Base-by-base conservation (phyloP, 2,329 filamentous ascomycete species). In the Pseudocercospora pini-densiflorae region DNA sequence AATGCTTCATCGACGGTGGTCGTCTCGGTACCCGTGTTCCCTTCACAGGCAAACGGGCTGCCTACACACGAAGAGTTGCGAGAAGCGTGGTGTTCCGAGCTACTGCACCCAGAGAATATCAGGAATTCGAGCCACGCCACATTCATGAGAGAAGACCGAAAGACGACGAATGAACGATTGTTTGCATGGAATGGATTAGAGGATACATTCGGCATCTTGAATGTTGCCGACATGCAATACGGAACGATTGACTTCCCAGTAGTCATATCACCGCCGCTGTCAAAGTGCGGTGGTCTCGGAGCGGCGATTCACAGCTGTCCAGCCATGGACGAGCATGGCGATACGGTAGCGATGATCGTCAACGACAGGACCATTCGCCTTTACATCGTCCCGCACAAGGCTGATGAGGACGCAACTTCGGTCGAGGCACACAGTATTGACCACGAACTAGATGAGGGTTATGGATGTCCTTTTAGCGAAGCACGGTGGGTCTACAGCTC, bases 351-450 rank as follows among this genome's bases (percentile, higher is more conserved):
- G 10, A 78, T 79, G 75, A 74, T 79, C 53, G 77, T 79, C 55
- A 79, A 79, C 49, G 77, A 78, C 67, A 71, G 77, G 23, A 79
- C 77, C 3, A 71, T 79, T 31, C 68, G 77, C 21, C 65, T 79
- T 24, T 79, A 79, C 64, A 74, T 78, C 23, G 75, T 79, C 0
- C 77, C 77, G 14, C 72, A 68, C 5, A 73, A 73, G 21, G 61
- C 65, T 24, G 70, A 71, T 10, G 75, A 77, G 12, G 72, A 73
- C 23, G 70, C 69, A 9, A 70, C 72, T 1, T 71, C 71, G 9
- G 70, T 77, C 8, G 77, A 79, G 65, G 77, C 77, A 16, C 77
- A 79, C 62, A 77, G 75, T 47, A 78, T 79, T 36, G 77, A 79
- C 61, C 77, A 79, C 61, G 76, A 79, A 65, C 65, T 79, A 9